phyloP scores from a whole-genome alignment of 371 early-diverging fungal genomes.

The Funneliformis caledonium region DNA sequence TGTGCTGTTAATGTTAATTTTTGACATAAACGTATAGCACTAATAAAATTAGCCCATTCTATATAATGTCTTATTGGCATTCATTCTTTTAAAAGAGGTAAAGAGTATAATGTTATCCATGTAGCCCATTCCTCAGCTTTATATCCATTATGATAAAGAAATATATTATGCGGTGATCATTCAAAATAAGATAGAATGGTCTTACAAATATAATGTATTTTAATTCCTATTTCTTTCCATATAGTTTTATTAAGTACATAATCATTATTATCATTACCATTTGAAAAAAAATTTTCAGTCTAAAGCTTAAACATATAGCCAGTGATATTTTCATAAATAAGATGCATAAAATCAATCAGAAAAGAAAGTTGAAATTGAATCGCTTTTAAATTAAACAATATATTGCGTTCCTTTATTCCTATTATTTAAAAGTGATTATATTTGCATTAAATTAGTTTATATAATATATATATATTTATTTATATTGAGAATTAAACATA shows the following conservation, averaged over 20 bases:
- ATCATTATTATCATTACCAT: not conserved
- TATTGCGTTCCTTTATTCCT: not conserved
- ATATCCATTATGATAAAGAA: not conserved
- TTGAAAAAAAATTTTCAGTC: not conserved
- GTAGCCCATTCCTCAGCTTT: slow-evolving; percentile 5
- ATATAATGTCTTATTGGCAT: not conserved
- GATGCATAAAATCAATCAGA: slow-evolving; percentile 4
- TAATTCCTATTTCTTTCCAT: not conserved
- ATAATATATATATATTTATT: no score
- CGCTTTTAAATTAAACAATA: not conserved
- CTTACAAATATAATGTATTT: not conserved
- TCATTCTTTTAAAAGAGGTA: not conserved
- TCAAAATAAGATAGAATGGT: not conserved
- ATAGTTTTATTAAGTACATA: not conserved
- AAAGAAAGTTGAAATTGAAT: not conserved
- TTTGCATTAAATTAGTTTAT: no score
- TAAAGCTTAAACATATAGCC: not conserved
- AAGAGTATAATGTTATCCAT: not conserved
- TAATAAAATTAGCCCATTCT: slow-evolving; percentile 1
- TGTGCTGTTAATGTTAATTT: not conserved
- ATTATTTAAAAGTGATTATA: no score
- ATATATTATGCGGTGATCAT: not conserved
- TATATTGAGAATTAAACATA: no score
- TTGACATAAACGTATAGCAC: not conserved
- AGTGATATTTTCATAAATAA: not conserved